phyloP scores from a whole-genome alignment of 2,329 filamentous ascomycete genomes.

The Curvularia sp. region DNA sequence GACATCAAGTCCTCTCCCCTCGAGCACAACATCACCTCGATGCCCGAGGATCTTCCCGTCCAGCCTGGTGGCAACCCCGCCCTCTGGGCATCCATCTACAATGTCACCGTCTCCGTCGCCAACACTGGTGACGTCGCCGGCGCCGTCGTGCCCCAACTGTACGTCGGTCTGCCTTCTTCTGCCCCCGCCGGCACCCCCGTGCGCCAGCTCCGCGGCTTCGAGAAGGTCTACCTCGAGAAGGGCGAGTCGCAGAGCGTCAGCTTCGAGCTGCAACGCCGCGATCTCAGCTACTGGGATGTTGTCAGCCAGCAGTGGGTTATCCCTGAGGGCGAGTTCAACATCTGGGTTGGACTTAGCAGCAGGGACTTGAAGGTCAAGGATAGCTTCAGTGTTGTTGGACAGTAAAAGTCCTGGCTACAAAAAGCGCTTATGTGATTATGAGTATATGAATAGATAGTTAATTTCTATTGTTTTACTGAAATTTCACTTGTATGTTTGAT shows the following conservation, averaged over 20 bases:
- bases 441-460: conserved; percentile 6
- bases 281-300: conserved; percentile 86
- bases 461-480: neutral
- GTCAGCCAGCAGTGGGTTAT: conserved; percentile 78
- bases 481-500: neutral
- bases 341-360: conserved; percentile 39
- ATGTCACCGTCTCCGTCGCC: conserved; percentile 68
- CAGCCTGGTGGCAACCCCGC: conserved; percentile 54
- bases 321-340: conserved; percentile 50
- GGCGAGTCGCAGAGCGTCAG: conserved; percentile 71
- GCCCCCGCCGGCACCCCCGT: conserved; percentile 66
- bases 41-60: conserved; percentile 52
- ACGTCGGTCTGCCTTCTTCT: conserved; percentile 58
- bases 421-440: neutral
- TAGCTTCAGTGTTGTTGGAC: conserved; percentile 28
- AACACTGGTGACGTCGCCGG: conserved; percentile 70
- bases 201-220: conserved; percentile 56
- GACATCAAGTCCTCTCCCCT: conserved; percentile 64
- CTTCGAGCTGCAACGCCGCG: conserved; percentile 74
- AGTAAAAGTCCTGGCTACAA: neutral
- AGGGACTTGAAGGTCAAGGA: conserved; percentile 33
- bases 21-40: conserved; percentile 66
- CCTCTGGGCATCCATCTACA: conserved; percentile 73
- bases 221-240: conserved; percentile 58
- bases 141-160: conserved; percentile 63